Evolutionary conservation across 176 grass and related monocot species (phyloP), one percentile per base, ranked within the genome.

Genomic region (Tillandsia leiboldiana): DNA sequence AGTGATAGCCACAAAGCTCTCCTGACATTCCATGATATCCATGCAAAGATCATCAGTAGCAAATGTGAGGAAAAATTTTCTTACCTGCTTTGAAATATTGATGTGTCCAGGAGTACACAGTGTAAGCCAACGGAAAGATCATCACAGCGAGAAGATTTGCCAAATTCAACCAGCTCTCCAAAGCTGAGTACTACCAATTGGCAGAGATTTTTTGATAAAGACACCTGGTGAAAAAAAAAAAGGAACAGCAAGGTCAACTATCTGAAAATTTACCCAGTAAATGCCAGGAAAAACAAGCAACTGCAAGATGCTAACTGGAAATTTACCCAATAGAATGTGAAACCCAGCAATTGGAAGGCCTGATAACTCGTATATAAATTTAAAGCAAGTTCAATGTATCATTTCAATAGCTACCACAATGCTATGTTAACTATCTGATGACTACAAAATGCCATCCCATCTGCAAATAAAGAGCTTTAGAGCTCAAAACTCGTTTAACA

Each of bases 31-130:
- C 26, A 13, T 66, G 64, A 66, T 42, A 42, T 47, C 64, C 64
- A 66, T 59, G 15, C 20, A 59, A 59, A 9, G 14, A 15, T 59
- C 54, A 59, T 59, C 1, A 20, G 20, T 8, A 10, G 15, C 33
- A 66, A 48, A 33, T 42, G 11, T 52, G 49, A 53, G 8, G n/a
- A 53, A 24, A 26, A 59, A 3, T 8, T 59, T 8, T 59, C 8
- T 79, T 77, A 97, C 89, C 86, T 85, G 73, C 79, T 87, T 9
- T 79, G 81, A 78, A 97, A 92, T 69, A 92, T 90, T 67, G 93
- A 97, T 59, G 93, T 90, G 65, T 97, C 87, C 51, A 92, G 79
- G 74, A 91, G 73, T 53, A 97, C 73, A 84, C 86, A 97, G 81
- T 97, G 86, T 48, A 92, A 79, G 10, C 83, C 86, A 69, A 73